Evolutionary conservation across 495 filamentous ascomycete species (phyloP).

Genomic region (Tirmania nivea): DNA sequence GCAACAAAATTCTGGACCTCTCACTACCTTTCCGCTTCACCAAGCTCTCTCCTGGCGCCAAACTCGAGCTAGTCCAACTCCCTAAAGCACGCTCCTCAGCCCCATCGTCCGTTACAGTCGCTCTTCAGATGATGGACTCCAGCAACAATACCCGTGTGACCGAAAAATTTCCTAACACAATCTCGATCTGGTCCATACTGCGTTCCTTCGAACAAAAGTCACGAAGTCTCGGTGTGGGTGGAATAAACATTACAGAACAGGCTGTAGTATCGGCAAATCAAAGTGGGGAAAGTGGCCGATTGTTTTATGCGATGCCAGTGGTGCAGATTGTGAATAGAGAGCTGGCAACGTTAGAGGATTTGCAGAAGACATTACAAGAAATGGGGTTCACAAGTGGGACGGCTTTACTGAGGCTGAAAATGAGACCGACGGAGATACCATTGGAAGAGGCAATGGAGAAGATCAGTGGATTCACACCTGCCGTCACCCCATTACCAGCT

Average conservation of each 20-base stretch:
- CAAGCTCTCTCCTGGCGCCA: conserved; percentile 65
- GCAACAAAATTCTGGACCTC: conserved; percentile 63
- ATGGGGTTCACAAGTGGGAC: conserved; percentile 68
- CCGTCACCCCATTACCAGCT: conserved; percentile 17
- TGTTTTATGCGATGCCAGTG: conserved; percentile 75
- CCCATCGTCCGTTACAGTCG: conserved; percentile 62
- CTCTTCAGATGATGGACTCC: conserved; percentile 52
- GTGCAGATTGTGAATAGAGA: conserved; percentile 61
- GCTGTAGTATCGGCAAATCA: conserved; percentile 34
- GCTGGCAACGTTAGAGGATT: conserved; percentile 47
- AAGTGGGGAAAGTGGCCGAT: conserved; percentile 36
- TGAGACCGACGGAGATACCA: conserved; percentile 50
- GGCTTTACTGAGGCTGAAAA: conserved; percentile 53
- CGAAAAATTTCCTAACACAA: conserved; percentile 66
- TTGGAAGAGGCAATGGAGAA: conserved; percentile 67
- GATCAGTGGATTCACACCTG: conserved; percentile 48
- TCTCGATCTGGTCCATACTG: conserved; percentile 66
- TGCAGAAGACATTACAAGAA: conserved; percentile 74
- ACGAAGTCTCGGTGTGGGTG: conserved; percentile 25
- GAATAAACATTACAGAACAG: conserved; percentile 60
- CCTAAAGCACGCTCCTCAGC: conserved; percentile 12
- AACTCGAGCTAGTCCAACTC: conserved; percentile 66
- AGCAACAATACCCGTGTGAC: conserved; percentile 45
- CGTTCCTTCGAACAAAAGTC: conserved; percentile 60
- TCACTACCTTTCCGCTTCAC: conserved; percentile 70